These are phyloP conservation scores for Claviceps monticola DNA, from an alignment of 2,329 filamentous ascomycete genomes.

Conservation along the genomic window DNA sequence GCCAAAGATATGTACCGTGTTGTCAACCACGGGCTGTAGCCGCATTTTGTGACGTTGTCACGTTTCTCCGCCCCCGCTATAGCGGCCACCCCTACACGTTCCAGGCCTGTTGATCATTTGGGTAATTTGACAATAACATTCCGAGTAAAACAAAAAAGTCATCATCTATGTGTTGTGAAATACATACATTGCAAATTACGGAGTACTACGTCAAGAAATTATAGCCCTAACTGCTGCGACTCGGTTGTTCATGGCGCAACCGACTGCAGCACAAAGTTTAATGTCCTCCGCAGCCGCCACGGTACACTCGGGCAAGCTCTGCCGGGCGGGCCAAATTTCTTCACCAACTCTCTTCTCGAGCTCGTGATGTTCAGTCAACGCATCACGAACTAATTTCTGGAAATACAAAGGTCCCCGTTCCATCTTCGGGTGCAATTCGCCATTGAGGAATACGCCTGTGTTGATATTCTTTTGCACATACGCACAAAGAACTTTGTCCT, in stretches of 20 bases:
- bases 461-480: slow-evolving; percentile 47
- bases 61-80: too few relatives aligned
- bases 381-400: slow-evolving; percentile 35
- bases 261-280: slow-evolving; percentile 21
- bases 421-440: slow-evolving; percentile 45
- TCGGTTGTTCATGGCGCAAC: slow-evolving; percentile 17
- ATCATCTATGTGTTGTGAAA: too few relatives aligned
- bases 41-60: too few relatives aligned
- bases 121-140: too few relatives aligned
- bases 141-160: too few relatives aligned
- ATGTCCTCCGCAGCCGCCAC: slow-evolving; percentile 14
- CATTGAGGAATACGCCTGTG: slow-evolving; percentile 46
- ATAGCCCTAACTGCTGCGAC: slow-evolving; percentile 1
- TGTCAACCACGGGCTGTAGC: too few relatives aligned
- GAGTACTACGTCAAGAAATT: too few relatives aligned
- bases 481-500: slow-evolving; percentile 50
- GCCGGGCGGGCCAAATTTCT: slow-evolving; percentile 40
- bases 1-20: too few relatives aligned
- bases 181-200: neutral
- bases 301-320: slow-evolving; percentile 16
- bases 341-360: slow-evolving; percentile 28
- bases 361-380: slow-evolving; percentile 31
- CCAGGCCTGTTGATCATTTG: too few relatives aligned
- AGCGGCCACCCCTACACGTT: too few relatives aligned
- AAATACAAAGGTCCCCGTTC: slow-evolving; percentile 47